These are phyloP conservation scores for Diplodia intermedia DNA, from an alignment of 2,329 filamentous ascomycete species.

Conservation along the genomic window DNA sequence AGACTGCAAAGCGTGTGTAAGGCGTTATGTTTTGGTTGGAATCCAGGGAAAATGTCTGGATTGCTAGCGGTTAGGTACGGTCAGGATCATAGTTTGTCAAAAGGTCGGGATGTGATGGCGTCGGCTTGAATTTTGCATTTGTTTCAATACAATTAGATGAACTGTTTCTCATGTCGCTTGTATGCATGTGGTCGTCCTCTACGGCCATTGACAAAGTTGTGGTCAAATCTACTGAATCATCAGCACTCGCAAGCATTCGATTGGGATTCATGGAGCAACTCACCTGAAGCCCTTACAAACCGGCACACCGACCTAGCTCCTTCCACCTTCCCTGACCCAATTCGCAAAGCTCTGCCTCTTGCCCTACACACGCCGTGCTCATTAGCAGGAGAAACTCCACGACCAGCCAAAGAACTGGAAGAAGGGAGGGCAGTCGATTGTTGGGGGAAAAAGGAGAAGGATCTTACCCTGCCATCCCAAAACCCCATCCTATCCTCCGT, in stretches of 20 bases:
- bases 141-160: constrained; percentile 2
- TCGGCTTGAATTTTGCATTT: neutral
- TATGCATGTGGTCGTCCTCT: constrained; percentile 9
- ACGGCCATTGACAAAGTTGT: neutral
- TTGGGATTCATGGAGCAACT: neutral
- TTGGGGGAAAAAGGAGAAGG: too few species aligned
- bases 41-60: neutral
- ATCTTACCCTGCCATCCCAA: constrained; percentile 78
- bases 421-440: too few species aligned
- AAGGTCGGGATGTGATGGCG: neutral
- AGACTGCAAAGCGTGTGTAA: constrained; percentile 11
- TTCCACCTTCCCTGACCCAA: constrained; percentile 63
- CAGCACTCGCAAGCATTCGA: neutral
- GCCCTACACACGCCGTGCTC: constrained; percentile 44
- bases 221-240: neutral
- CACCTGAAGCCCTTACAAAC: constrained; percentile 11
- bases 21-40: constrained; percentile 5
- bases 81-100: neutral
- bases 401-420: neutral
- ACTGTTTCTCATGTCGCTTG: neutral
- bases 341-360: constrained; percentile 78
- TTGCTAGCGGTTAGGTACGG: constrained; percentile 13
- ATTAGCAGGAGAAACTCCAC: neutral
- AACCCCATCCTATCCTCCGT: constrained; percentile 85
- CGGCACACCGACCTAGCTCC: neutral